These are phyloP conservation scores for Aspergillus glaucus DNA, from an alignment of 2,329 filamentous ascomycete species.

Conservation along the genomic window DNA sequence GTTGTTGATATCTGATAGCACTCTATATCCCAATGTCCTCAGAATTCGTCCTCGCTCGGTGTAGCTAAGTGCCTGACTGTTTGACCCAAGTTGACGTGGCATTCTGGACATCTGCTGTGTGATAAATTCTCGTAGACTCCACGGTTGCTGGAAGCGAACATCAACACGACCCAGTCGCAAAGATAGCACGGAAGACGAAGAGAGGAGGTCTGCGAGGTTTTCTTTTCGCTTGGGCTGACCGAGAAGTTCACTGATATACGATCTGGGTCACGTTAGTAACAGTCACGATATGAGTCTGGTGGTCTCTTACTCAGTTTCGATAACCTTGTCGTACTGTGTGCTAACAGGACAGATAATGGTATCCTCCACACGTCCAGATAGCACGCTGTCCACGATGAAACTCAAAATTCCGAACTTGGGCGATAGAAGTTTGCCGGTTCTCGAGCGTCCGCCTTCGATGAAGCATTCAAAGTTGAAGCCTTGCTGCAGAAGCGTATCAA, in stretches of 20 bases:
- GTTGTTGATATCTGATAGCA: constrained; percentile 88
- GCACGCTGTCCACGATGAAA: constrained; percentile 83
- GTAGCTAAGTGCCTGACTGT: constrained; percentile 38
- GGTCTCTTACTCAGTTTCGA: constrained; percentile 67
- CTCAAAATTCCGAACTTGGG: constrained; percentile 94
- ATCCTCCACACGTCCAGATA: constrained; percentile 83
- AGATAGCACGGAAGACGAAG: constrained; percentile 79
- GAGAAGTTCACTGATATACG: constrained; percentile 88
- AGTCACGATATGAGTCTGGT: too few species aligned
- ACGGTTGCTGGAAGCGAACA: constrained; percentile 92
- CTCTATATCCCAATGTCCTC: constrained; percentile 82
- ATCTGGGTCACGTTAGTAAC: constrained; percentile 38
- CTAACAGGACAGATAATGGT: constrained; percentile 91
- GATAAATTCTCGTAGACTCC: constrained; percentile 80
- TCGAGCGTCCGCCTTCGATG: constrained; percentile 86
- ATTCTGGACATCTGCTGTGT: constrained; percentile 63
- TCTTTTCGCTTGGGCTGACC: constrained; percentile 95
- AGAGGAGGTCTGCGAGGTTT: constrained; percentile 83
- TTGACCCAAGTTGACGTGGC: constrained; percentile 35
- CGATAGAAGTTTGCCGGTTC: constrained; percentile 86
- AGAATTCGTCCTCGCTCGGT: constrained; percentile 65
- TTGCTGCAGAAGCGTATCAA: constrained; percentile 82
- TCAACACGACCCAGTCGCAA: constrained; percentile 86
- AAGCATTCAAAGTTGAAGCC: constrained; percentile 97
- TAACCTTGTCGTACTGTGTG: constrained; percentile 98